Conservation (phyloP, 495 filamentous ascomycete species). For the Daldinia childiae region DNA sequence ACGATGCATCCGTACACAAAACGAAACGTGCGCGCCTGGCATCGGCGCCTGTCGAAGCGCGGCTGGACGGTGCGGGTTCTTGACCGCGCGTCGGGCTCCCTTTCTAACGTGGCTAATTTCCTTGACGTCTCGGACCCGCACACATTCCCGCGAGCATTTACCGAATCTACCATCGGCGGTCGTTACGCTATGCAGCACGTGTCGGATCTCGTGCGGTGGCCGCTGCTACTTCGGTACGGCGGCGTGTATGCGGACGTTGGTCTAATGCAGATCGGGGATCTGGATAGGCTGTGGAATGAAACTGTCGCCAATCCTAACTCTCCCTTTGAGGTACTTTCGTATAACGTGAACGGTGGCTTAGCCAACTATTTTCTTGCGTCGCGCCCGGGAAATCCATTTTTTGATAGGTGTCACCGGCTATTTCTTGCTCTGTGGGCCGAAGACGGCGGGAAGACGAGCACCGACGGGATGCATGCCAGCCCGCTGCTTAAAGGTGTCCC, state of each 20-base stretch:
- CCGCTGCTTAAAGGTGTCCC: conserved; percentile 57
- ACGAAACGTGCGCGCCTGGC: conserved; percentile 65
- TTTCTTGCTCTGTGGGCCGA: conserved; percentile 61
- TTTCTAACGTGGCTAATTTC: conserved; percentile 58
- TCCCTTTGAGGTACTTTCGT: conserved; percentile 58
- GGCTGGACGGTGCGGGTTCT: conserved; percentile 65
- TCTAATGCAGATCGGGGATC: conserved; percentile 64
- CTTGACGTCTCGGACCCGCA: conserved; percentile 55
- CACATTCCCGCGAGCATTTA: conserved; percentile 60
- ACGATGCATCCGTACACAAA: conserved; percentile 61
- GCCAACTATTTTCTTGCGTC: conserved; percentile 62
- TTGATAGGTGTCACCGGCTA: conserved; percentile 59
- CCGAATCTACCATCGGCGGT: conserved; percentile 57
- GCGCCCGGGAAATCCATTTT: conserved; percentile 55
- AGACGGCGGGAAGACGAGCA: conserved; percentile 59
- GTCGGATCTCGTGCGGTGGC: conserved; percentile 66
- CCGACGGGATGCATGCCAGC: conserved; percentile 61
- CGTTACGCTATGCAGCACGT: conserved; percentile 61
- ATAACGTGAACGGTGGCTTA: conserved; percentile 53
- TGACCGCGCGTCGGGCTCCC: conserved; percentile 54
- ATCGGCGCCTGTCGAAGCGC: conserved; percentile 59
- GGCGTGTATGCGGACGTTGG: conserved; percentile 67
- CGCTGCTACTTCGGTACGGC: conserved; percentile 63
- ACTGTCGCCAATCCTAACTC: conserved; percentile 58
- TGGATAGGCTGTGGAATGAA: conserved; percentile 60